Evolutionary conservation across 371 early-diverging fungal genomes (phyloP).

Genomic region (Apophysomyces variabilis): DNA sequence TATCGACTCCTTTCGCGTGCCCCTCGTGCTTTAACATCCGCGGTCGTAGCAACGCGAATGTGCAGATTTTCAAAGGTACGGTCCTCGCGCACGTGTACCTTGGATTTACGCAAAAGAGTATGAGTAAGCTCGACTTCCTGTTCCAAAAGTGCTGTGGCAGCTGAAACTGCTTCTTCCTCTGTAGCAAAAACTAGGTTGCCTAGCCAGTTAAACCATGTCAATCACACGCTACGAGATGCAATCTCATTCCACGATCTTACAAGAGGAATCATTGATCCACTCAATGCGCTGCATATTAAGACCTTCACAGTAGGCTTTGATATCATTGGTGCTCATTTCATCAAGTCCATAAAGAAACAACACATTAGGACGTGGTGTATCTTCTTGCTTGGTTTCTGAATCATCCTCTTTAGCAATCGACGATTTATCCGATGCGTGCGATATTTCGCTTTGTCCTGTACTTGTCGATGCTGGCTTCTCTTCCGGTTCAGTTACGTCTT

Average conservation of each 20-base stretch:
- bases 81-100: conserved; percentile 21
- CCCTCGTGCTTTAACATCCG: conserved; percentile 55
- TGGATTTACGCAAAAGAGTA: conserved; percentile 35
- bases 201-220: conserved; percentile 24
- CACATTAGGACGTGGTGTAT: conserved; percentile 32
- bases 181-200: conserved; percentile 42
- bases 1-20: conserved; percentile 56
- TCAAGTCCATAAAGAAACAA: conserved; percentile 56
- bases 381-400: neutral
- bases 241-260: conserved; percentile 31
- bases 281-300: conserved; percentile 52
- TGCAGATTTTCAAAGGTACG: conserved; percentile 22
- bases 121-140: conserved; percentile 25
- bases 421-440: neutral
- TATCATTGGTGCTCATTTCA: conserved; percentile 60
- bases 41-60: conserved; percentile 52
- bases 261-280: conserved; percentile 64
- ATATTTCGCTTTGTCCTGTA: neutral
- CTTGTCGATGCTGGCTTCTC: neutral
- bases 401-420: neutral
- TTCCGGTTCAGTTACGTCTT: neutral
- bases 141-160: conserved; percentile 36
- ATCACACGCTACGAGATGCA: neutral
- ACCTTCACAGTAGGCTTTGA: conserved; percentile 48
- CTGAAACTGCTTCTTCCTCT: conserved; percentile 36